These are phyloP conservation scores for Mucor velutinosus DNA, from an alignment of 371 early-diverging fungal genomes.

Conservation along the genomic window DNA sequence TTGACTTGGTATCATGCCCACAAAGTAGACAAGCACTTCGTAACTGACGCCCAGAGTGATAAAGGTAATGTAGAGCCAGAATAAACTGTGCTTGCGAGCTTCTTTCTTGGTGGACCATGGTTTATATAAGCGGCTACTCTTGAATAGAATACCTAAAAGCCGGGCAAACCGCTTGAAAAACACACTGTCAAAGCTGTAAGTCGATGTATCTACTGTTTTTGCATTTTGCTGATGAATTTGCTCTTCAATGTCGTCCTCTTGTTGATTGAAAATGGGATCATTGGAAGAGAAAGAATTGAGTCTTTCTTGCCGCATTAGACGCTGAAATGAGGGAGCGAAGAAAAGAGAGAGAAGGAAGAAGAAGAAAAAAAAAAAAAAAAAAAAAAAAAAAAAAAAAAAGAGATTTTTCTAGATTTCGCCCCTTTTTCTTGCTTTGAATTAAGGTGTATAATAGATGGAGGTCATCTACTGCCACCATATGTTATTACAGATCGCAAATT, in stretches of 20 bases:
- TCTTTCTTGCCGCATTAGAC: neutral
- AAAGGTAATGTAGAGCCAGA: constrained; percentile 55
- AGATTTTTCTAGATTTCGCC: neutral
- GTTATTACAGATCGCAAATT: neutral
- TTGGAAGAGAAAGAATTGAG: constrained; percentile 9
- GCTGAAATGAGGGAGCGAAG: neutral
- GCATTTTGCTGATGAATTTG: neutral
- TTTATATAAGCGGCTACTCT: constrained; percentile 10
- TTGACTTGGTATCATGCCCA: constrained; percentile 70
- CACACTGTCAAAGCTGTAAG: constrained; percentile 46
- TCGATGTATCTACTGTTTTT: neutral
- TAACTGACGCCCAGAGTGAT: constrained; percentile 44
- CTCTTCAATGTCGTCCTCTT: neutral
- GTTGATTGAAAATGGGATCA: constrained; percentile 8
- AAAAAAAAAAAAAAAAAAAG: neutral
- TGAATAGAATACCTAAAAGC: constrained; percentile 46
- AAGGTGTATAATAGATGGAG: neutral
- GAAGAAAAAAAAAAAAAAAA: neutral
- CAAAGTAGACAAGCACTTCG: constrained; percentile 70
- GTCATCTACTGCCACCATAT: neutral
- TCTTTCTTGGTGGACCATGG: constrained; percentile 28
- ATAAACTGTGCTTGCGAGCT: constrained; percentile 32
- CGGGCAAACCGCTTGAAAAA: constrained; percentile 52
- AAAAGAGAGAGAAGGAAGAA: neutral
- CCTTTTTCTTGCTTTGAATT: neutral